Evolutionary conservation across 2,329 filamentous ascomycete species (phyloP), one percentile per base, ranked within the genome.

Genomic region (Colletotrichum falcatum): DNA sequence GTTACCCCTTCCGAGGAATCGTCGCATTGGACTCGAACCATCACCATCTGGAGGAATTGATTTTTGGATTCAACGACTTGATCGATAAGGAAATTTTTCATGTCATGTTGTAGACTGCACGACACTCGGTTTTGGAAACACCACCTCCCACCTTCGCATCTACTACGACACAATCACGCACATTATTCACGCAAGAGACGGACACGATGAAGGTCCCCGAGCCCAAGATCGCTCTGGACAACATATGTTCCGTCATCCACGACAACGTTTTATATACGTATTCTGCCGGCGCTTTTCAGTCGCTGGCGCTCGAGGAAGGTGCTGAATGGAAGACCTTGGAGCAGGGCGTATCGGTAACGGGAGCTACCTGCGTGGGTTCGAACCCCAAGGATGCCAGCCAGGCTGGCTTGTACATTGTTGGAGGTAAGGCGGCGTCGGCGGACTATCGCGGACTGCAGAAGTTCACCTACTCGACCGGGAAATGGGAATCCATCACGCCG

Each of bases 261-360:
- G 86, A 94, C 78, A 91, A 94, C 79, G 94, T 90, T 16, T 89
- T 98, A 63, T 98, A 97, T 83, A 90, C 92, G 55, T 97, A 94
- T 80, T 93, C 94, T 7, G 82, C 89, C 11, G 82, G 88, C 56
- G 92, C 90, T 35, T 95, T 98, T 76, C 89, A 94, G 78, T 92
- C 92, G 11, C 81, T 98, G 73, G 81, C 86, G 16, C 82, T 98
- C 73, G 82, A 88, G 73, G 81, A 90, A 74, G 92, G 92, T 61
- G 92, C 90, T 59, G 81, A 89, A 81, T 98, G 95, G 95, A 83
- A 87, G 73, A 78, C 85, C 74, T 80, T 96, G 74, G 77, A 86
- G 0, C 87, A 86, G 78, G 94, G 93, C 59, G 86, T 91, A 71
- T 83, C 90, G 23, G 92, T 97, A 28, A 90, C 88, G 1, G 93